phyloP scores from a whole-genome alignment of 169 alveolate species.

The Theileria orientalis region DNA sequence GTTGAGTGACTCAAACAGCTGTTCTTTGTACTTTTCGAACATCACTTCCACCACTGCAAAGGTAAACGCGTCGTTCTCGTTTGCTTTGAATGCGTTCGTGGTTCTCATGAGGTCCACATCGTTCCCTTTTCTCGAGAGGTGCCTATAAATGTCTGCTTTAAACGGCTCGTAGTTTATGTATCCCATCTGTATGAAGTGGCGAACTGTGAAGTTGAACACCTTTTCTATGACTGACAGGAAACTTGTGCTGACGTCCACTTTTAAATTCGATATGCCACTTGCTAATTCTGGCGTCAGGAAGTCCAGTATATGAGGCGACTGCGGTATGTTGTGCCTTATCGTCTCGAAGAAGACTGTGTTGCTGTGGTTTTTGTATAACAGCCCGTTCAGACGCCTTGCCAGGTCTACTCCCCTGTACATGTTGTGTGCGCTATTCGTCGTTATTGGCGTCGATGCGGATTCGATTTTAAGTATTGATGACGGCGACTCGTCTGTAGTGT shows the following conservation, averaged over 20 bases:
- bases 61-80: slow-evolving; percentile 5
- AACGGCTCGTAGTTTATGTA: too few relatives aligned
- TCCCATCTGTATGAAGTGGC: not conserved
- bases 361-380: slow-evolving; percentile 33
- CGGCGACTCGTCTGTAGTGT: not conserved
- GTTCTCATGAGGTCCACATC: too few relatives aligned
- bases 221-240: not conserved
- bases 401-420: slow-evolving; percentile 30
- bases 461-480: not conserved
- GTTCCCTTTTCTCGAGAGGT: slow-evolving; percentile 11
- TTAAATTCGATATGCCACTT: not conserved
- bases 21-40: not conserved
- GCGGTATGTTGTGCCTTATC: slow-evolving; percentile 42
- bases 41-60: not conserved
- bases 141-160: too few relatives aligned
- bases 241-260: not conserved
- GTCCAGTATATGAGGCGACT: slow-evolving; percentile 45
- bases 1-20: slow-evolving; percentile 9
- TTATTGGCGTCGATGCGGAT: not conserved
- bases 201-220: not conserved
- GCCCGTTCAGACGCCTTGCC: slow-evolving; percentile 27
- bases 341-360: slow-evolving; percentile 63
- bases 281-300: slow-evolving; percentile 2
- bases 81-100: too few relatives aligned
- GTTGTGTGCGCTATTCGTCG: not conserved